Conservation (phyloP, 2,329 filamentous ascomycete genomes). For the Lasiodiplodia gonubiensis region DNA sequence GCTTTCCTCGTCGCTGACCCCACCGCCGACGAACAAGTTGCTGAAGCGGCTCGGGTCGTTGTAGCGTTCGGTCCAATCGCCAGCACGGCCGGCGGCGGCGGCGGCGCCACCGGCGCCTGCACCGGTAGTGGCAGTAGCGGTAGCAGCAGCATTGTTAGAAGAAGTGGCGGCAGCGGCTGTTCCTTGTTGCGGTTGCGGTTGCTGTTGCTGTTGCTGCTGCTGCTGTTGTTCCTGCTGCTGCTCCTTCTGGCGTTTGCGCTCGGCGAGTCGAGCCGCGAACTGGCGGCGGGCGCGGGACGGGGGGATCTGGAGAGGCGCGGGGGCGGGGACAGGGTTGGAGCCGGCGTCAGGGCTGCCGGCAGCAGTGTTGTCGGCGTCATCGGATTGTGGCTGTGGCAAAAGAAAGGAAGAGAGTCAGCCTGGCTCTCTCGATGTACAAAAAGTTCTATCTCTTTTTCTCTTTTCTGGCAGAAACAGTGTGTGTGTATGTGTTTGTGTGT, state of each 20-base stretch:
- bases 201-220: neutral
- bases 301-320: slow-evolving; percentile 80
- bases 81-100: neutral
- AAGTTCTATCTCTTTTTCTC: slow-evolving; percentile 37
- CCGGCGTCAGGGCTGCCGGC: slow-evolving; percentile 40
- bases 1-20: neutral
- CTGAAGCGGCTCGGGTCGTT: slow-evolving; percentile 16
- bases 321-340: slow-evolving; percentile 55
- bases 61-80: slow-evolving; percentile 19
- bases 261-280: slow-evolving; percentile 79
- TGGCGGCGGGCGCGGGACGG: slow-evolving; percentile 87
- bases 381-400: slow-evolving; percentile 30
- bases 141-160: no score
- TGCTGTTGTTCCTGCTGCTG: slow-evolving; percentile 8
- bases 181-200: neutral
- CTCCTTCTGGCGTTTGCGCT: slow-evolving; percentile 51
- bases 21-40: slow-evolving; percentile 16
- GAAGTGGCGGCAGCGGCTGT: neutral
- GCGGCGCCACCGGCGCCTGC: neutral
- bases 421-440: slow-evolving; percentile 32
- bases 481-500: slow-evolving; percentile 27
- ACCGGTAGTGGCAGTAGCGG: neutral
- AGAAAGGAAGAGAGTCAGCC: slow-evolving; percentile 29
- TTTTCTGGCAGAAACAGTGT: slow-evolving; percentile 37
- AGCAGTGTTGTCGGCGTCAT: slow-evolving; percentile 5